Evolutionary conservation across 2,329 filamentous ascomycete genomes (phyloP), one percentile per base, ranked within the genome.

Genomic region (Aspergillus awamori): DNA sequence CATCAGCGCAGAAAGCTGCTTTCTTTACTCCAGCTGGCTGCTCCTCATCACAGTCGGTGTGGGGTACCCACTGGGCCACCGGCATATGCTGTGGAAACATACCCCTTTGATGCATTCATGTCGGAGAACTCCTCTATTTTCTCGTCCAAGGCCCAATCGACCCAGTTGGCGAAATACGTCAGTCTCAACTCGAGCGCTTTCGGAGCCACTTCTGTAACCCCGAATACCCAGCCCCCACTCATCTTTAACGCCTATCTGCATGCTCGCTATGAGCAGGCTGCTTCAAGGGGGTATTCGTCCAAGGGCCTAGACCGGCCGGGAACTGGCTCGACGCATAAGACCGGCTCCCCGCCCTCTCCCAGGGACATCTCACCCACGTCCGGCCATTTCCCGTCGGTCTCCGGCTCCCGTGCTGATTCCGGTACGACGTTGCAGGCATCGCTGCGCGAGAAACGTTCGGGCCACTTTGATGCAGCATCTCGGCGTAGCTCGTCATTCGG

Each of bases 401-500:
- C 91, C 0, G 86, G 91, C n/a, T 96, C 93, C 5, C 86, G 93
- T 15, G 96, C 90, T 70, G 95, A 99, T 73, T 97, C 94, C 4
- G 94, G 92, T 1, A 96, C 95, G 76, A 91, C 92, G 38, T 81
- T 97, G 59, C 89, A 93, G 64, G 87, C 91, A 17, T 96, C 92
- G 4, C 81, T 99, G 60, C 88, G 93, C 33, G 95, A 98, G 78
- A 99, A 98, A 81, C 87, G 94, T 55, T 98, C 95, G 3, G 93
- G 91, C 1, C 92, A 97, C 74, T 97, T 98, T 68, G 91, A 95
- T 70, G 87, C 89, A 59, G 78, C 82, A 66, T 90, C 90, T n/a
- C 87, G 93, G 62, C 87, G 94, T 66, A 97, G 93, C 79, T 96
- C 93, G n/a, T 96, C 93, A 1, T 96, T 97, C 76, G 91, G 89